Percentiles rank a stretch among this genome's conserved stretches.
These are phyloP conservation scores for Dothiorella sarmentorum DNA, from an alignment of 2,329 filamentous ascomycete species.

Conservation along the genomic window DNA sequence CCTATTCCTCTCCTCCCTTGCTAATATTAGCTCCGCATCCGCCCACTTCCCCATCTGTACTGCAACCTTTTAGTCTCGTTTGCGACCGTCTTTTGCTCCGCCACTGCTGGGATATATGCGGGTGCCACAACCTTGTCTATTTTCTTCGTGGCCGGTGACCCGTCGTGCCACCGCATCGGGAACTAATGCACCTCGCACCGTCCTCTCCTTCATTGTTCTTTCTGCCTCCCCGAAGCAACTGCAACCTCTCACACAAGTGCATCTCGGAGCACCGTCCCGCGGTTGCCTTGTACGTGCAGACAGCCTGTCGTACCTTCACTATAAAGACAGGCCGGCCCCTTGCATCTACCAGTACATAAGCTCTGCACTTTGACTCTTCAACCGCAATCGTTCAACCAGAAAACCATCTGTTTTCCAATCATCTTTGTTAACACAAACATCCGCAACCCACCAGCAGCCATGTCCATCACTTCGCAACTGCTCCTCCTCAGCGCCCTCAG, in stretches of 20 bases:
- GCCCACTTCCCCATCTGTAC: background rate
- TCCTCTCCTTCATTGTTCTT: background rate
- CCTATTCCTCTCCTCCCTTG: background rate
- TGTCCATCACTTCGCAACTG: background rate
- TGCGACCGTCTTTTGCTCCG: background rate
- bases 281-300: background rate
- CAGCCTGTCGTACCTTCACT: background rate
- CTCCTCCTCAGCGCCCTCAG: background rate
- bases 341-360: background rate
- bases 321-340: slow-evolving; percentile 4
- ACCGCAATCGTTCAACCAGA: background rate
- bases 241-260: background rate
- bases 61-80: background rate
- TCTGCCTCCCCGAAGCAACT: background rate
- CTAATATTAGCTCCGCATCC: slow-evolving; percentile 10
- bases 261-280: background rate
- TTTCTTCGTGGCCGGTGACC: slow-evolving; percentile 5
- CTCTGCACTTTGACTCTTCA: background rate
- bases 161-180: background rate
- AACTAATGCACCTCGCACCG: background rate
- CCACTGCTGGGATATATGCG: background rate
- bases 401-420: background rate
- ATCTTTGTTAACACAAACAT: background rate
- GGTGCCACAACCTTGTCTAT: background rate
- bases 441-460: background rate